A percentile compares a stretch with the other conserved stretches of the same genome.
Conservation (phyloP, 164 flowering plant species). For the Berberis vulgaris region DNA sequence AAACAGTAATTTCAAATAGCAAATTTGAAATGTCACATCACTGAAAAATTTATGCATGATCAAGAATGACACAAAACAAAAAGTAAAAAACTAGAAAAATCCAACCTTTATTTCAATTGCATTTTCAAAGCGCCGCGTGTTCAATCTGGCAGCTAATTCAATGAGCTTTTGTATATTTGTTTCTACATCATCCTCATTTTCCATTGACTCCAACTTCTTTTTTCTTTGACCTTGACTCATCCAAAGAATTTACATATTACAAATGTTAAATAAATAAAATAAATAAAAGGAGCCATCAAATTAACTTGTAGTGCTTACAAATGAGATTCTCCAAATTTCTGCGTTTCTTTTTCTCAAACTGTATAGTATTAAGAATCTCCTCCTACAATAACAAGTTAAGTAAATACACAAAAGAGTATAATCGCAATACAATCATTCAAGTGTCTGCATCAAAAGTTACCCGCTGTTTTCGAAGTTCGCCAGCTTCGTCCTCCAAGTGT, state of each 20-base stretch:
- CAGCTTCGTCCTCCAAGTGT: conserved; percentile 60
- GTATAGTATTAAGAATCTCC: conserved; percentile 28
- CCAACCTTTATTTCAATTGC: conserved; percentile 61
- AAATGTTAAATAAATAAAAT: background rate
- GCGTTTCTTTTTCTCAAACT: conserved; percentile 43
- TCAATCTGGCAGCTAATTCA: conserved; percentile 44
- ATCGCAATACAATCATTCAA: background rate
- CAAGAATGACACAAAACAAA: background rate
- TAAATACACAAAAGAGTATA: background rate
- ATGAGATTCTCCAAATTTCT: conserved; percentile 52
- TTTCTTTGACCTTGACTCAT: conserved; percentile 47
- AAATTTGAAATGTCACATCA: background rate
- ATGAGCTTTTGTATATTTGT: conserved; percentile 37
- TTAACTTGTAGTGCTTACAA: conserved; percentile 22
- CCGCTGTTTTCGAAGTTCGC: conserved; percentile 60
- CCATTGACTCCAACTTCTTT: conserved; percentile 47
- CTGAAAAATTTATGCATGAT: background rate
- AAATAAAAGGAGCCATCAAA: background rate
- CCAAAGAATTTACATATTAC: conserved; percentile 1
- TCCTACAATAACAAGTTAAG: conserved; percentile 36
- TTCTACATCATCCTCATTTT: conserved; percentile 54
- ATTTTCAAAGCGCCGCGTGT: conserved; percentile 37
- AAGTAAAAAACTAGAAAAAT: background rate
- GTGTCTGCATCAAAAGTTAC: conserved; percentile 14
- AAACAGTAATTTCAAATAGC: conserved; percentile 2